Evolutionary conservation across 2,329 filamentous ascomycete species (phyloP).

Genomic region (Furcasterigmium sp.): DNA sequence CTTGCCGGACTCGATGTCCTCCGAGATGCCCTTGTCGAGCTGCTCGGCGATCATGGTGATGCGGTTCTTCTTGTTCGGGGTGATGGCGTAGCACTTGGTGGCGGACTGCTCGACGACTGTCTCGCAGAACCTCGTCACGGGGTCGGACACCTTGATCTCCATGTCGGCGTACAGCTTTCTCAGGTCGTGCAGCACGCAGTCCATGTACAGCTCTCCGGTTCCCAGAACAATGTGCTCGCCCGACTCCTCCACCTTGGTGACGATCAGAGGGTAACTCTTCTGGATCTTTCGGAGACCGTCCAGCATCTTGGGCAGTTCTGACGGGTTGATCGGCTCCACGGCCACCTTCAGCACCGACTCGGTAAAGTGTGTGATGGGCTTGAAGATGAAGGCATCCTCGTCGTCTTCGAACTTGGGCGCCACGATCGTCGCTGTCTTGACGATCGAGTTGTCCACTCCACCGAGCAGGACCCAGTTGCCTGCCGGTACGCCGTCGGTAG

Average conservation of each 20-base stretch:
- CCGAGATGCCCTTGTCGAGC: constrained; percentile 87
- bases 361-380: constrained; percentile 87
- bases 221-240: constrained; percentile 94
- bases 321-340: constrained; percentile 96
- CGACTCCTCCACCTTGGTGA: constrained; percentile 96
- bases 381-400: constrained; percentile 94
- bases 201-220: constrained; percentile 99
- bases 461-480: constrained; percentile 90
- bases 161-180: constrained; percentile 94
- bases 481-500: constrained; percentile 85
- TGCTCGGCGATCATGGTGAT: constrained; percentile 98
- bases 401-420: constrained; percentile 74
- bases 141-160: constrained; percentile 98
- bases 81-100: constrained; percentile 96
- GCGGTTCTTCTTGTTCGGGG: constrained; percentile 99
- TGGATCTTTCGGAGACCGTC: constrained; percentile 95
- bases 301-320: constrained; percentile 96
- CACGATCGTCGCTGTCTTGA: constrained; percentile 92
- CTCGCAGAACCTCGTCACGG: constrained; percentile 95
- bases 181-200: constrained; percentile 93
- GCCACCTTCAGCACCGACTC: constrained; percentile 97
- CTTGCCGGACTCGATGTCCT: constrained; percentile 86
- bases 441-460: constrained; percentile 94
- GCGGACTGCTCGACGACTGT: constrained; percentile 96
- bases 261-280: constrained; percentile 93